A percentile compares a stretch with the other conserved stretches of the same genome.
phyloP scores from a whole-genome alignment of 1,284 basidiomycete species.

The Leccinum pachyderme region DNA sequence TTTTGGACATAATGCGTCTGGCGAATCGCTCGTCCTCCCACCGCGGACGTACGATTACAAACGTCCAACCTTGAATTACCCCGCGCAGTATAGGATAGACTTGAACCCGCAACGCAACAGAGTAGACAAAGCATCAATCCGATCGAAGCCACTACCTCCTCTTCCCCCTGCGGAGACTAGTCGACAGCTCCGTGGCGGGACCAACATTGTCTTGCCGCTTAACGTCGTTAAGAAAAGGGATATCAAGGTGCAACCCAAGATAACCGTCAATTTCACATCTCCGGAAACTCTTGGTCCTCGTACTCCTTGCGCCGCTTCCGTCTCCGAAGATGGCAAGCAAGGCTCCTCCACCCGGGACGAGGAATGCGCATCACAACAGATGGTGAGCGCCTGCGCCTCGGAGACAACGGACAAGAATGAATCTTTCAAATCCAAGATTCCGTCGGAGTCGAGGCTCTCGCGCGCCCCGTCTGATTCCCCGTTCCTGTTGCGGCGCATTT shows the following conservation, averaged over 20 bases:
- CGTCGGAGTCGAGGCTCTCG: constrained; percentile 2
- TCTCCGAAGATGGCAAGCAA: not conserved
- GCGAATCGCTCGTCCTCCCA: constrained; percentile 21
- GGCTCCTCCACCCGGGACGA: not conserved
- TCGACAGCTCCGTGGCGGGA: constrained; percentile 8
- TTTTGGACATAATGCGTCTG: constrained; percentile 23
- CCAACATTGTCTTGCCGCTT: not conserved
- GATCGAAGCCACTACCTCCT: constrained; percentile 1
- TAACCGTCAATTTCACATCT: not conserved
- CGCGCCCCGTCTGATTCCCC: not conserved
- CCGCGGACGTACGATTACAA: not conserved
- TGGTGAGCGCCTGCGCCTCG: not conserved
- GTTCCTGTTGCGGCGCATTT: constrained; percentile 1
- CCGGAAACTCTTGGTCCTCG: constrained; percentile 21
- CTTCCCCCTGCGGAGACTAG: constrained; percentile 5
- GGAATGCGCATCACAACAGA: not conserved
- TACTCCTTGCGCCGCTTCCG: constrained; percentile 26
- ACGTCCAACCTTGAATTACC: constrained; percentile 5
- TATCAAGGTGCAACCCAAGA: not conserved
- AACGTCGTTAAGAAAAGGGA: not conserved
- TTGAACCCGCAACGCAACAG: constrained; percentile 15
- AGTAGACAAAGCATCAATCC: constrained; percentile 6
- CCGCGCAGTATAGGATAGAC: constrained; percentile 17
- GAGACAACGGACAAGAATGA: not conserved
- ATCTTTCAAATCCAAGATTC: constrained; percentile 9